Evolutionary conservation across 2,329 filamentous ascomycete species (phyloP), one percentile per base, ranked within the genome.

Genomic region (Myriosclerotinia curreyana): DNA sequence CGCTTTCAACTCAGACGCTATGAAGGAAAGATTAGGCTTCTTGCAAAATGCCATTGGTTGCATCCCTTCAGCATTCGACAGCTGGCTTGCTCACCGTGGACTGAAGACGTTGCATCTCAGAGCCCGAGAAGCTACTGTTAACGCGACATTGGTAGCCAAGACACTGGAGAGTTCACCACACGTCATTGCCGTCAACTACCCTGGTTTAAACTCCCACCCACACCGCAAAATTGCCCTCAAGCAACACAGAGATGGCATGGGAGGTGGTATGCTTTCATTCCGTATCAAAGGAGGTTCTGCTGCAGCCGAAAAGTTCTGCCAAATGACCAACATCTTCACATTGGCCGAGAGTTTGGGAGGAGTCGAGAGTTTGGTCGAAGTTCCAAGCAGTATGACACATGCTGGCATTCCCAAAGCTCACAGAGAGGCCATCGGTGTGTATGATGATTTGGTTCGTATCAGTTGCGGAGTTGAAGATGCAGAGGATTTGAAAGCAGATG

Each of bases 251-350:
- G 84, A 96, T 71, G 95, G 90, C 67, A 89, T 98, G 84, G 95
- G 95, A 66, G 95, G 95, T 71, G 95, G 95, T 67, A 99, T 99
- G 95, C 86, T 99, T 51, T 94, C 90, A 65, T 99, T 99, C 87
- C 89, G 95, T 69, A 91, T 99, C 77, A 85, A 86, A 69, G 95
- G 94, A 64, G 95, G 95, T 44, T 85, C 92, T 73, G 83, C 83
- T 53, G 94, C 94, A 0, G 95, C 95, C 17, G 90, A 96, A 79
- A 85, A 87, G 60, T 99, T 99, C 85, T 98, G 95, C 83, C 88
- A 95, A 77, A 80, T 84, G 66, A 97, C 93, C 51, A 86, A 86
- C 74, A 87, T 99, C 76, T 98, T 96, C 79, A 96, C 92, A 1
- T 83, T 99, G 8, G 95, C 95, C 38, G 95, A 99, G 82, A 91